Conservation (phyloP, 2,329 filamentous ascomycete genomes). For the Ophiocordyceps polyrhachis-furcata region DNA sequence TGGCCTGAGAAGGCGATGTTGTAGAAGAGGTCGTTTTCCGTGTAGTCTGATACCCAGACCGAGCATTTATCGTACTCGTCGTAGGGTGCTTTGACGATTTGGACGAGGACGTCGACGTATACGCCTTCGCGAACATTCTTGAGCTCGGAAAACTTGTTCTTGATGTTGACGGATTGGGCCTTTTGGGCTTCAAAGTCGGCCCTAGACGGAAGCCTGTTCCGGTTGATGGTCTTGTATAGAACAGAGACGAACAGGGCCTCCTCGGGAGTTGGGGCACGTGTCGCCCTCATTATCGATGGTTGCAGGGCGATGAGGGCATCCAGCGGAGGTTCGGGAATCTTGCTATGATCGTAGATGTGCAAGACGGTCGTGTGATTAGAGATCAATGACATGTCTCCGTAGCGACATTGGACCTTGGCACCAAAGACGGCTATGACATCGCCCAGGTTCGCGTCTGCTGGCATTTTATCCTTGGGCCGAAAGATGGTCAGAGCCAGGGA, state of each 20-base stretch:
- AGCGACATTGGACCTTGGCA: constrained; percentile 25
- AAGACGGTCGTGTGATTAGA: constrained; percentile 23
- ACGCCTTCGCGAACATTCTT: constrained; percentile 35
- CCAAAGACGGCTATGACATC: constrained; percentile 26
- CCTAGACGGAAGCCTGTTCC: constrained; percentile 21
- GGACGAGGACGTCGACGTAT: constrained; percentile 53
- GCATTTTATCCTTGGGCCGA: constrained; percentile 28
- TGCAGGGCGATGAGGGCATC: constrained; percentile 16
- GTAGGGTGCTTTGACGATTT: constrained; percentile 40
- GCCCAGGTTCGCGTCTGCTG: constrained; percentile 21
- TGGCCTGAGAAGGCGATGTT: constrained; percentile 20
- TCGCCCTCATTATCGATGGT: constrained; percentile 5
- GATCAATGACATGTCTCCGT: constrained; percentile 21
- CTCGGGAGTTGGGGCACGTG: constrained; percentile 5
- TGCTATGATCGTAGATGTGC: constrained; percentile 19
- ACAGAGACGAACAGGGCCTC: constrained; percentile 27
- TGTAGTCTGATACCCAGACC: constrained; percentile 72
- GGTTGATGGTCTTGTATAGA: constrained; percentile 26
- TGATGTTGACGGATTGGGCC: constrained; percentile 21
- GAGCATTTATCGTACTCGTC: constrained; percentile 28
- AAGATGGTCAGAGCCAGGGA: constrained; percentile 41
- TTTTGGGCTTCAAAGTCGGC: constrained; percentile 22
- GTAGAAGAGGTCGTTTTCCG: constrained; percentile 46
- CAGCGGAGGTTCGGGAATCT: constrained; percentile 15
- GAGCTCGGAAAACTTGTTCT: constrained; percentile 44